phyloP scores from a whole-genome alignment of 805 yeast genomes.

The Lipomyces kockii region DNA sequence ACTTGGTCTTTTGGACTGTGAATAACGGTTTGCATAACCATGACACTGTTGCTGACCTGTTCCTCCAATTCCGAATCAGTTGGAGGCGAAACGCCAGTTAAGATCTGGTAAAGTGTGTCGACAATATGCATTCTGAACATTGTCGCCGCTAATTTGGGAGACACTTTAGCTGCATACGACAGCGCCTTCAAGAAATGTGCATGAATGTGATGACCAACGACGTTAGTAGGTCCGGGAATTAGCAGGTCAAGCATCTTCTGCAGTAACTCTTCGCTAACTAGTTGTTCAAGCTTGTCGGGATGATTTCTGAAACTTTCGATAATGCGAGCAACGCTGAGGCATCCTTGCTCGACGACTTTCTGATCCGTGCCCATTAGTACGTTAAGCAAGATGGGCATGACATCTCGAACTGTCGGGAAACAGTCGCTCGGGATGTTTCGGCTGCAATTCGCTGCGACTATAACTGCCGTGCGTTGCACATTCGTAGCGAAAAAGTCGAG shows the following conservation, averaged over 20 bases:
- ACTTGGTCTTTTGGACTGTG: slow-evolving; percentile 72
- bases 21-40: slow-evolving; percentile 73
- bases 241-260: slow-evolving; percentile 28
- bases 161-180: slow-evolving; percentile 52
- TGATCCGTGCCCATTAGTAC: slow-evolving; percentile 60
- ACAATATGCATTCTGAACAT: slow-evolving; percentile 58
- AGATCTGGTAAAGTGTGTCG: slow-evolving; percentile 53
- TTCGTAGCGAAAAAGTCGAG: slow-evolving; percentile 88
- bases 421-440: slow-evolving; percentile 52
- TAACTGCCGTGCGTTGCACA: slow-evolving; percentile 81
- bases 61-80: slow-evolving; percentile 36
- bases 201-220: slow-evolving; percentile 23
- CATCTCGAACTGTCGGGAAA: slow-evolving; percentile 56
- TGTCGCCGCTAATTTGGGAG: slow-evolving; percentile 50
- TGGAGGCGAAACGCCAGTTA: slow-evolving; percentile 54
- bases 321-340: slow-evolving; percentile 66
- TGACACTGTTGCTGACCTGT: slow-evolving; percentile 44
- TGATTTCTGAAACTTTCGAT: slow-evolving; percentile 55
- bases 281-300: slow-evolving; percentile 53
- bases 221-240: slow-evolving; percentile 28
- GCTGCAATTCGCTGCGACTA: slow-evolving; percentile 73
- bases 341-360: slow-evolving; percentile 63
- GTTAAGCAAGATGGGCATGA: slow-evolving; percentile 63
- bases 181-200: slow-evolving; percentile 46
- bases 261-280: slow-evolving; percentile 49